Evolutionary conservation across 495 filamentous ascomycete genomes (phyloP).

Genomic region (Wilcoxina mikolae): DNA sequence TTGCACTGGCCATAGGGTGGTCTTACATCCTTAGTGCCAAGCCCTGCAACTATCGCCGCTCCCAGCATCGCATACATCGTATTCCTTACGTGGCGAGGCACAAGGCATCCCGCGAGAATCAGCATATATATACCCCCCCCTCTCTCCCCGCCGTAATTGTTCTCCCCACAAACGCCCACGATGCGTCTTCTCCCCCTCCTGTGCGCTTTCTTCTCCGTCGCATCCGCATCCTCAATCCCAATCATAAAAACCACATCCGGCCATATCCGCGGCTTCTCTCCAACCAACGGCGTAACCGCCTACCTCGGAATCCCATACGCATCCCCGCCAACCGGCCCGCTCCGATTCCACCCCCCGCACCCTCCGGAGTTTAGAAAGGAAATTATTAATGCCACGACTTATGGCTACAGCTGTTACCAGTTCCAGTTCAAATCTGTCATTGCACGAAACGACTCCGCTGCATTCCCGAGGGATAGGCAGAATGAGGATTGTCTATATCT

Average conservation of each 20-base stretch:
- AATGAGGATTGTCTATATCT: slow-evolving; percentile 41
- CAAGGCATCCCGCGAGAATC: no score
- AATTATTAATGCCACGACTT: background rate
- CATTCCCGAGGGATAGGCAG: background rate
- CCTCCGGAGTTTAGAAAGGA: background rate
- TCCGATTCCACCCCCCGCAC: slow-evolving; percentile 9
- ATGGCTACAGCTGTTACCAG: slow-evolving; percentile 2
- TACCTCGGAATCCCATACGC: slow-evolving; percentile 23
- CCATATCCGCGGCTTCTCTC: background rate
- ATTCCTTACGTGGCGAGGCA: no score
- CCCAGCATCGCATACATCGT: no score
- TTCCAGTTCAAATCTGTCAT: background rate
- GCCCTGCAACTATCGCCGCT: no score
- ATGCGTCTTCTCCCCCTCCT: no score
- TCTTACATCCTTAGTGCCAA: no score
- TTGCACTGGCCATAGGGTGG: no score
- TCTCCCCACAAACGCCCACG: no score
- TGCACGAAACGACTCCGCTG: background rate
- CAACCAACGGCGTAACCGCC: background rate
- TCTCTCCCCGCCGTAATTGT: no score
- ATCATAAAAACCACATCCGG: background rate
- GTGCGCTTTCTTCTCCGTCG: no score
- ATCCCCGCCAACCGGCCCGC: slow-evolving; percentile 7
- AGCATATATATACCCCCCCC: no score
- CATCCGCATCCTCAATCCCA: background rate